A percentile compares a stretch with the other conserved stretches of the same genome.
Conservation (phyloP, 2,329 filamentous ascomycete species). For the Ambrosiella xylebori region DNA sequence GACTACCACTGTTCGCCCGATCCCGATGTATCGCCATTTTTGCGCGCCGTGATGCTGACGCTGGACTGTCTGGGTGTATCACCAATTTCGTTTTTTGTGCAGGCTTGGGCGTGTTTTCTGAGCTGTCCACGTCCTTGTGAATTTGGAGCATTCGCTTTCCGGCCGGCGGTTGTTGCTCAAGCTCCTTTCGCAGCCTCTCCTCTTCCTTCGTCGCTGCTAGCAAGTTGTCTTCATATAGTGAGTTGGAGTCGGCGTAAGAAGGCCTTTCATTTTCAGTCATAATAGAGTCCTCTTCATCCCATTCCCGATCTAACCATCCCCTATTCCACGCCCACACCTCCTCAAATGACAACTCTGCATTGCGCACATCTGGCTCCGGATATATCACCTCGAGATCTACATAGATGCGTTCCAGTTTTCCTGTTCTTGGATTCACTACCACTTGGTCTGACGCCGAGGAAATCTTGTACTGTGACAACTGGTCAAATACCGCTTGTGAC, state of each 20-base stretch:
- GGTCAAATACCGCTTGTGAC: constrained; percentile 16
- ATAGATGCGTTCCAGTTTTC: constrained; percentile 71
- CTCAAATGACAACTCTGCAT: constrained; percentile 74
- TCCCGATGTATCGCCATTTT: constrained; percentile 9
- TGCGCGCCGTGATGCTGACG: background rate
- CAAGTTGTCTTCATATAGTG: constrained; percentile 11
- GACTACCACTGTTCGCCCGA: background rate
- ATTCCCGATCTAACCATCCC: constrained; percentile 47
- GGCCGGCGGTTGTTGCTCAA: background rate
- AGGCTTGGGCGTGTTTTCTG: background rate
- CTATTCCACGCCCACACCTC: constrained; percentile 67
- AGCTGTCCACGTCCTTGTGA: background rate
- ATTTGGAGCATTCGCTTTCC: constrained; percentile 6
- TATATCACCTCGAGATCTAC: constrained; percentile 78
- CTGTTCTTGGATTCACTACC: constrained; percentile 64
- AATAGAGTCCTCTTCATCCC: constrained; percentile 22
- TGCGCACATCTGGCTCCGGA: constrained; percentile 52
- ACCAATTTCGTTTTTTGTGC: background rate
- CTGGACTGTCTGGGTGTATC: constrained; percentile 3
- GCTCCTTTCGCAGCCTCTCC: background rate
- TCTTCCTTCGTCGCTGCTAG: background rate
- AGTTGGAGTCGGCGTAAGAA: constrained; percentile 1
- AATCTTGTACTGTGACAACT: constrained; percentile 50
- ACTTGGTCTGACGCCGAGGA: constrained; percentile 58
- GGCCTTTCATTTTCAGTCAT: constrained; percentile 4